These are phyloP conservation scores for Paraleonurus japonicus DNA, from an alignment of 257 asterid genomes.

Conservation along the genomic window DNA sequence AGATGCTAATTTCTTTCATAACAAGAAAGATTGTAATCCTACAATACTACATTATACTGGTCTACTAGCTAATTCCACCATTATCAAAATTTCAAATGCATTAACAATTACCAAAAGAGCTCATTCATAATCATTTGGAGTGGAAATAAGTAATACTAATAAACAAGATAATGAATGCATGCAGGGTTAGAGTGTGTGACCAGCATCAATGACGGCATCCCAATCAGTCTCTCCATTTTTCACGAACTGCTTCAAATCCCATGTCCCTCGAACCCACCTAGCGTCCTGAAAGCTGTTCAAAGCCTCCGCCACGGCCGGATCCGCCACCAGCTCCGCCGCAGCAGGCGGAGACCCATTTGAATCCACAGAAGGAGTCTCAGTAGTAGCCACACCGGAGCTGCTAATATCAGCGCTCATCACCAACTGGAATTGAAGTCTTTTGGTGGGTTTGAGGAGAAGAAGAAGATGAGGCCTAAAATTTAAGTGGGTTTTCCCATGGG, in stretches of 20 bases:
- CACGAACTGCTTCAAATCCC: slow-evolving; percentile 79
- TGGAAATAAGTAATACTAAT: background rate
- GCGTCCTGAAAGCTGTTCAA: slow-evolving; percentile 46
- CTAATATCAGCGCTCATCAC: slow-evolving; percentile 46
- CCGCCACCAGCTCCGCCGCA: slow-evolving; percentile 32
- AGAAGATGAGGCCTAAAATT: slow-evolving; percentile 30
- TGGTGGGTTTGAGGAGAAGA: slow-evolving; percentile 26
- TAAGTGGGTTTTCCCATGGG: slow-evolving; percentile 34
- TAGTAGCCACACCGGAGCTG: slow-evolving; percentile 45
- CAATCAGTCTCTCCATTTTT: slow-evolving; percentile 69
- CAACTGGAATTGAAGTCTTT: slow-evolving; percentile 27
- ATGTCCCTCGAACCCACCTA: slow-evolving; percentile 85
- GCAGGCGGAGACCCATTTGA: slow-evolving; percentile 62
- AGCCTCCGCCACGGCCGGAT: slow-evolving; percentile 28
- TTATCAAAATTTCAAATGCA: slow-evolving; percentile 9
- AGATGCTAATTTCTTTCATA: background rate
- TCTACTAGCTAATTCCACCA: background rate
- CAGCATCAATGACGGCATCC: slow-evolving; percentile 98
- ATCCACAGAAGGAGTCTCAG: slow-evolving; percentile 31
- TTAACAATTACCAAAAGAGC: background rate
- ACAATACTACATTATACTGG: background rate
- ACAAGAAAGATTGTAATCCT: slow-evolving; percentile 8
- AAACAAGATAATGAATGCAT: background rate
- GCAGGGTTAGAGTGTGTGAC: slow-evolving; percentile 29
- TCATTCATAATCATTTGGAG: background rate